Evolutionary conservation across 192 early-diverging fungal species (phyloP).

Genomic region (Coemansia sp.): DNA sequence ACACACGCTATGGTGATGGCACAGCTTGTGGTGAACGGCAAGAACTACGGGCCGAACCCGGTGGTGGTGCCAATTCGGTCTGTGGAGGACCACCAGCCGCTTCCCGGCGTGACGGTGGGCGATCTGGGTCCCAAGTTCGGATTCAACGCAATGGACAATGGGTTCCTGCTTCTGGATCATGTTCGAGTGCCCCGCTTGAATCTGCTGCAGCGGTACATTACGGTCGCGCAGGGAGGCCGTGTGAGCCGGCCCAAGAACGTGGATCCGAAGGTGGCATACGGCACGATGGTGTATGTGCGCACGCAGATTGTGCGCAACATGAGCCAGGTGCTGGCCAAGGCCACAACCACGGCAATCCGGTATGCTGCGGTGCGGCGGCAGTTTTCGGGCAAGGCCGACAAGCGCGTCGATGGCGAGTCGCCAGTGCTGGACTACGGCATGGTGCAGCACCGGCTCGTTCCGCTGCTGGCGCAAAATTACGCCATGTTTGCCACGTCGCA

Average conservation of each 20-base stretch:
- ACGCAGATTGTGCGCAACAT: slow-evolving; percentile 69
- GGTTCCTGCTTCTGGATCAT: slow-evolving; percentile 79
- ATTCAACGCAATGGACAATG: slow-evolving; percentile 83
- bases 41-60: slow-evolving; percentile 74
- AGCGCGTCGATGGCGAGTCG: slow-evolving; percentile 53
- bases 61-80: slow-evolving; percentile 81
- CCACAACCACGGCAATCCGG: slow-evolving; percentile 68
- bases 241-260: slow-evolving; percentile 73
- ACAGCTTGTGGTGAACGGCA: slow-evolving; percentile 69
- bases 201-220: slow-evolving; percentile 74
- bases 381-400: slow-evolving; percentile 59
- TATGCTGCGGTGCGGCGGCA: slow-evolving; percentile 74
- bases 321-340: slow-evolving; percentile 61
- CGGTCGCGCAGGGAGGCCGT: slow-evolving; percentile 66
- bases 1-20: slow-evolving; percentile 89
- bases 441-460: slow-evolving; percentile 74
- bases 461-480: slow-evolving; percentile 69
- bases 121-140: slow-evolving; percentile 90
- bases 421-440: slow-evolving; percentile 75
- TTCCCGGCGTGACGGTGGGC: slow-evolving; percentile 79
- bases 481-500: slow-evolving; percentile 70
- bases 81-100: slow-evolving; percentile 66
- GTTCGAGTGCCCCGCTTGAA: slow-evolving; percentile 75
- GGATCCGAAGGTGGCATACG: slow-evolving; percentile 74
- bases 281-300: slow-evolving; percentile 83